Evolutionary conservation across 148 eudicot species (phyloP).

Genomic region (Arctostaphylos glauca): DNA sequence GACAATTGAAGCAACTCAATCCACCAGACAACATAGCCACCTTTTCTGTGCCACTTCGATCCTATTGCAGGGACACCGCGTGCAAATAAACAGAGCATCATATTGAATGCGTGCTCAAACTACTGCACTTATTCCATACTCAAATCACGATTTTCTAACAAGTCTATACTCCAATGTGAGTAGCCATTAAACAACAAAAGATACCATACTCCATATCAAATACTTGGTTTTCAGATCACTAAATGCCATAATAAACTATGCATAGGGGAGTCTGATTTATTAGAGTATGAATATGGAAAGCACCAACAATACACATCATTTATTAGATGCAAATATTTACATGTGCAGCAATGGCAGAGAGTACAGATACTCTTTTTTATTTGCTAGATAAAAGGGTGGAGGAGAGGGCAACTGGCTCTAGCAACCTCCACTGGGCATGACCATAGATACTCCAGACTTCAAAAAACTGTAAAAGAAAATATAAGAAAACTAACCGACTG

Average conservation of each 20-base stretch:
- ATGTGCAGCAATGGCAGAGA: not conserved
- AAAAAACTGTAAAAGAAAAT: not conserved
- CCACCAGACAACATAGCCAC: not conserved
- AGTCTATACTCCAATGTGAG: not conserved
- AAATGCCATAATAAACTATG: not conserved
- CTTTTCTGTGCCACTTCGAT: not conserved
- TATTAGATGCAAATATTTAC: not conserved
- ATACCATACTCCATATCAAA: not conserved
- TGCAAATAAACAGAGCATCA: not conserved
- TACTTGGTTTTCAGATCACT: not conserved
- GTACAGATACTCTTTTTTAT: not conserved
- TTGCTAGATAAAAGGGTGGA: not conserved
- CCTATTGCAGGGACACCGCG: not conserved
- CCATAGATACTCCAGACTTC: not conserved
- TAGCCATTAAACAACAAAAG: not conserved
- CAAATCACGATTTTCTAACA: not conserved
- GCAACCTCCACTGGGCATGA: conserved; percentile 53
- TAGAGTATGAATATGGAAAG: not conserved
- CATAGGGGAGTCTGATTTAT: not conserved
- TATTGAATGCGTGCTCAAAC: not conserved
- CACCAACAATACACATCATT: not conserved
- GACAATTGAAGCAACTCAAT: not conserved
- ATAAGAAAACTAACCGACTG: conserved; percentile 46
- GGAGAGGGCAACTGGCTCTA: not conserved
- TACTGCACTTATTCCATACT: not conserved